Evolutionary conservation across 495 filamentous ascomycete species (phyloP).

Genomic region (Xylaria flabelliformis): DNA sequence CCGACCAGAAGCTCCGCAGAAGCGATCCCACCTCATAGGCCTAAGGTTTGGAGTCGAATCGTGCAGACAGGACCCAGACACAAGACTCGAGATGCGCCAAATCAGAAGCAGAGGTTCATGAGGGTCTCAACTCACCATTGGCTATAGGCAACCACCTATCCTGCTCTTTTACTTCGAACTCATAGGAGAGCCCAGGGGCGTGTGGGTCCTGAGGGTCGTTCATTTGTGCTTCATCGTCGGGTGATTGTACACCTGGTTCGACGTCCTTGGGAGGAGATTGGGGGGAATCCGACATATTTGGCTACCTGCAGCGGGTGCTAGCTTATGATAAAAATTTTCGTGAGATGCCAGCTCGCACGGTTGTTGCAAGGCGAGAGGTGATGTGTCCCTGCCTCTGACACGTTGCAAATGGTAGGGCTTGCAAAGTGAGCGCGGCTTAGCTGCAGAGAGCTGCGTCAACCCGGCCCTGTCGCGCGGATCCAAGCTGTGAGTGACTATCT

Average conservation of each 20-base stretch:
- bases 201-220: conserved; percentile 66
- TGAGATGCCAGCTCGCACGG: conserved; percentile 59
- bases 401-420: conserved; percentile 61
- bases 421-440: conserved; percentile 54
- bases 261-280: conserved; percentile 93
- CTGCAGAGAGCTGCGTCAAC: conserved; percentile 56
- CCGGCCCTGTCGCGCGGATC: conserved; percentile 50
- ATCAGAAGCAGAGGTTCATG: conserved; percentile 46
- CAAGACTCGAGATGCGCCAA: conserved; percentile 59
- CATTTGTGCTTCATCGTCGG: conserved; percentile 78
- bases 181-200: conserved; percentile 68
- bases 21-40: conserved; percentile 39
- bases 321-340: conserved; percentile 64
- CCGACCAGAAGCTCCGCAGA: conserved; percentile 41
- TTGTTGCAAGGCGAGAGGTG: conserved; percentile 52
- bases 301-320: conserved; percentile 69
- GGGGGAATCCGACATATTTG: conserved; percentile 94
- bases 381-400: conserved; percentile 61
- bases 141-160: conserved; percentile 99
- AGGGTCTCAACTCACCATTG: conserved; percentile 81
- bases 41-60: conserved; percentile 33
- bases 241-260: conserved; percentile 91
- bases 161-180: conserved; percentile 99
- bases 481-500: conserved; percentile 46
- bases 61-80: conserved; percentile 51